Percentiles rank a stretch among this genome's conserved stretches.
Conservation (phyloP, 495 filamentous ascomycete species). For the Podospora appendiculata region DNA sequence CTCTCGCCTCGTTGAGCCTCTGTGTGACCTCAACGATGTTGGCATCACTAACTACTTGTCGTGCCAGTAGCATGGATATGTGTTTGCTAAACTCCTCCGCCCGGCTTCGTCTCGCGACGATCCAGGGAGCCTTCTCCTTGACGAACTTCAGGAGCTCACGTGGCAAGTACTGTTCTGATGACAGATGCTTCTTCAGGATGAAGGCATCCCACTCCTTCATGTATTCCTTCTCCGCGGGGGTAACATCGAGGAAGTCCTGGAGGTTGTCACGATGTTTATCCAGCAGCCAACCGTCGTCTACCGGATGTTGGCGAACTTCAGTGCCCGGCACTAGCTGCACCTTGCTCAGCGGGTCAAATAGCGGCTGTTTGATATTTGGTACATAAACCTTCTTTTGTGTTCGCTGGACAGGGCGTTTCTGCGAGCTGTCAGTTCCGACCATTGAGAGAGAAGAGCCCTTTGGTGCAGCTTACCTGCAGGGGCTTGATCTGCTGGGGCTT, state of each 20-base stretch:
- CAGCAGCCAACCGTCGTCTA: conserved; percentile 42
- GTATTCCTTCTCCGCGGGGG: conserved; percentile 43
- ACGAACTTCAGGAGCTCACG: conserved; percentile 37
- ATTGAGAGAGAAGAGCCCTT: not conserved
- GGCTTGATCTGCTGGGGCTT: not conserved
- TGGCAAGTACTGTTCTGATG: conserved; percentile 37
- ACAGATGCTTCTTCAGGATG: conserved; percentile 36
- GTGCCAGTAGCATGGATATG: conserved; percentile 34
- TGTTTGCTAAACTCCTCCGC: conserved; percentile 39
- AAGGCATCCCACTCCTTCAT: conserved; percentile 44
- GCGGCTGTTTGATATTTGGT: conserved; percentile 39
- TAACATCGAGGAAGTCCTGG: conserved; percentile 42
- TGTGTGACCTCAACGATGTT: conserved; percentile 26
- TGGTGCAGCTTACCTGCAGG: not conserved
- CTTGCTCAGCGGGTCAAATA: conserved; percentile 45
- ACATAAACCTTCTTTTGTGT: conserved; percentile 25
- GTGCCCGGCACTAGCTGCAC: conserved; percentile 36
- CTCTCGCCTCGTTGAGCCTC: conserved; percentile 28
- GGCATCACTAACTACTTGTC: conserved; percentile 28
- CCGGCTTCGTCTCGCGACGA: conserved; percentile 28
- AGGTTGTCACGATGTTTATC: conserved; percentile 46
- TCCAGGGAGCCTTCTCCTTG: conserved; percentile 34
- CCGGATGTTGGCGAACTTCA: conserved; percentile 29
- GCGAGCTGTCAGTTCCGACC: conserved; percentile 1
- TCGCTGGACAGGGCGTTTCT: conserved; percentile 2